phyloP scores from a whole-genome alignment of 2,329 filamentous ascomycete genomes.

The Neonectria faginata region DNA sequence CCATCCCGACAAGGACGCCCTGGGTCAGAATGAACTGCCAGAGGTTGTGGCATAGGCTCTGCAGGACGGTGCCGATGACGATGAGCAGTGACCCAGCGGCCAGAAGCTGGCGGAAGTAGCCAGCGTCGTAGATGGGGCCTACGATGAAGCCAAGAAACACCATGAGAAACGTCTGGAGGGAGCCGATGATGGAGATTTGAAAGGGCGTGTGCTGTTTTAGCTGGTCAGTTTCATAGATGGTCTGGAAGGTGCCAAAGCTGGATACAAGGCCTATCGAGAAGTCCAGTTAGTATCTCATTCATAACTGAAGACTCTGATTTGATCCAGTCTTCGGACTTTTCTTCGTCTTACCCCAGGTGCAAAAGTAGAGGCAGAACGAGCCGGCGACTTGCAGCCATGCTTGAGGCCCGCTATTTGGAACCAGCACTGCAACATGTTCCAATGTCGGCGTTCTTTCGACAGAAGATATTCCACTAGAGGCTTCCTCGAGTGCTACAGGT shows the following conservation, averaged over 20 bases:
- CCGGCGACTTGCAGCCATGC: constrained; percentile 42
- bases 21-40: constrained; percentile 86
- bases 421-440: neutral
- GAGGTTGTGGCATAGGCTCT: constrained; percentile 57
- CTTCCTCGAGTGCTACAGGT: neutral
- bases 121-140: constrained; percentile 38
- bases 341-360: constrained; percentile 38
- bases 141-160: constrained; percentile 40
- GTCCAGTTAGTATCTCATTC: neutral
- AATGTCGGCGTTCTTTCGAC: neutral
- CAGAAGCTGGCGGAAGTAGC: constrained; percentile 37
- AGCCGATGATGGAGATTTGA: constrained; percentile 41
- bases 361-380: constrained; percentile 41
- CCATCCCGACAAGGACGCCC: constrained; percentile 76
- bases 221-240: constrained; percentile 38
- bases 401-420: constrained; percentile 32
- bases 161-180: constrained; percentile 40
- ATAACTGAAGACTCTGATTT: neutral
- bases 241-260: constrained; percentile 42
- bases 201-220: constrained; percentile 27
- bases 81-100: constrained; percentile 32
- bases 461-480: constrained; percentile 2
- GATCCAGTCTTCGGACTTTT: neutral
- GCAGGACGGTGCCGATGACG: constrained; percentile 34
- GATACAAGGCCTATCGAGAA: constrained; percentile 36